phyloP scores from a whole-genome alignment of 2,329 filamentous ascomycete species.

The Thelonectria olida region DNA sequence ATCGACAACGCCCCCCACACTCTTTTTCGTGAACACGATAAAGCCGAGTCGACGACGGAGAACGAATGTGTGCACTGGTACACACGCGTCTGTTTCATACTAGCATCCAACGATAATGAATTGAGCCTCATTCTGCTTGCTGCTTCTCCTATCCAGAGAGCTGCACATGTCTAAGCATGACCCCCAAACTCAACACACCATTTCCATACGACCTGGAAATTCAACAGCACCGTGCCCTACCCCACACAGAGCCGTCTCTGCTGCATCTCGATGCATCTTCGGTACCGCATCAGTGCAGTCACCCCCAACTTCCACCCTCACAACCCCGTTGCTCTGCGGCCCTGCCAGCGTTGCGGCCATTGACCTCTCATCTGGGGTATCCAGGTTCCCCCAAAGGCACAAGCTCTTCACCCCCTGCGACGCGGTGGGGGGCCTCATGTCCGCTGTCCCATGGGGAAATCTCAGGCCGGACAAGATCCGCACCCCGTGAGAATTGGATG shows the following conservation, averaged over 20 bases:
- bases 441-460: conserved; percentile 2
- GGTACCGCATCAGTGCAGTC: not conserved
- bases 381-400: not conserved
- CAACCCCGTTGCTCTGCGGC: not conserved
- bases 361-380: not conserved
- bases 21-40: too few relatives aligned
- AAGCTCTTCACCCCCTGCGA: not conserved
- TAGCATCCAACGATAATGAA: too few relatives aligned
- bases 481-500: not conserved
- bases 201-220: not conserved
- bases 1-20: too few relatives aligned
- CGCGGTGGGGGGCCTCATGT: not conserved
- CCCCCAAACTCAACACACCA: not conserved
- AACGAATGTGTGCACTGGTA: too few relatives aligned
- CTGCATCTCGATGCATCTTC: not conserved
- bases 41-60: too few relatives aligned
- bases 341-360: not conserved
- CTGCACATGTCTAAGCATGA: not conserved
- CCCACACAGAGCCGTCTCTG: not conserved
- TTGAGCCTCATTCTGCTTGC: too few relatives aligned
- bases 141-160: not conserved
- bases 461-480: conserved; percentile 8
- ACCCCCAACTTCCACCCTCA: not conserved
- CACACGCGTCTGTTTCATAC: too few relatives aligned
- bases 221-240: not conserved